Evolutionary conservation across 495 filamentous ascomycete species (phyloP).

Genomic region (Extremus antarcticus): DNA sequence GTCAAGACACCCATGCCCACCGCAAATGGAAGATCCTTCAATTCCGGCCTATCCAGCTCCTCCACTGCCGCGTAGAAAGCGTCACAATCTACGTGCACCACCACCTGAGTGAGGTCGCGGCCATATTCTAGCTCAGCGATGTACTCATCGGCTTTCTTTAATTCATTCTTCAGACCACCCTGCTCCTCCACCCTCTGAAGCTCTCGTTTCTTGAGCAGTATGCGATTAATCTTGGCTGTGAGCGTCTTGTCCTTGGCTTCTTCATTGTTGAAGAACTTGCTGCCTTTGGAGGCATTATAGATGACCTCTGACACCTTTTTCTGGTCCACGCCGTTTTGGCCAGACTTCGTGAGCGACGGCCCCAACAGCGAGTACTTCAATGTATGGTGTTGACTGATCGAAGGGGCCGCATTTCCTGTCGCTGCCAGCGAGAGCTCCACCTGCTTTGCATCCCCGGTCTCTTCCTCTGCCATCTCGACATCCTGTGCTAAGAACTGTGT

Average conservation of each 20-base stretch:
- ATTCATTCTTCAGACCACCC: slow-evolving; percentile 46
- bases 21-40: slow-evolving; percentile 82
- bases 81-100: slow-evolving; percentile 94
- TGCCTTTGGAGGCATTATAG: slow-evolving; percentile 91
- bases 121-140: slow-evolving; percentile 65
- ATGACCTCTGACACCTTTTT: slow-evolving; percentile 93
- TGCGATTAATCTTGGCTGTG: slow-evolving; percentile 76
- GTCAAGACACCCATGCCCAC: slow-evolving; percentile 87
- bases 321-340: slow-evolving; percentile 91
- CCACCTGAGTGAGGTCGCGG: slow-evolving; percentile 70
- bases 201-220: slow-evolving; percentile 62
- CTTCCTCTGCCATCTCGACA: slow-evolving; percentile 3
- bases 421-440: not conserved
- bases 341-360: slow-evolving; percentile 86
- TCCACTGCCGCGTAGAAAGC: slow-evolving; percentile 97
- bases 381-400: slow-evolving; percentile 35
- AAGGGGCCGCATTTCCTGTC: not conserved
- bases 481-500: not conserved
- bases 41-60: slow-evolving; percentile 79
- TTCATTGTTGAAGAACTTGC: slow-evolving; percentile 93
- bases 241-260: slow-evolving; percentile 70
- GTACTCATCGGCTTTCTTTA: slow-evolving; percentile 69
- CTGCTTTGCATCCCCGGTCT: not conserved
- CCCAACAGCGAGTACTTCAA: slow-evolving; percentile 70
- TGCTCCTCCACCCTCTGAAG: slow-evolving; percentile 58